Evolutionary conservation across 2,329 filamentous ascomycete species (phyloP), one percentile per base, ranked within the genome.

Genomic region (Tolypocladium capitatum): DNA sequence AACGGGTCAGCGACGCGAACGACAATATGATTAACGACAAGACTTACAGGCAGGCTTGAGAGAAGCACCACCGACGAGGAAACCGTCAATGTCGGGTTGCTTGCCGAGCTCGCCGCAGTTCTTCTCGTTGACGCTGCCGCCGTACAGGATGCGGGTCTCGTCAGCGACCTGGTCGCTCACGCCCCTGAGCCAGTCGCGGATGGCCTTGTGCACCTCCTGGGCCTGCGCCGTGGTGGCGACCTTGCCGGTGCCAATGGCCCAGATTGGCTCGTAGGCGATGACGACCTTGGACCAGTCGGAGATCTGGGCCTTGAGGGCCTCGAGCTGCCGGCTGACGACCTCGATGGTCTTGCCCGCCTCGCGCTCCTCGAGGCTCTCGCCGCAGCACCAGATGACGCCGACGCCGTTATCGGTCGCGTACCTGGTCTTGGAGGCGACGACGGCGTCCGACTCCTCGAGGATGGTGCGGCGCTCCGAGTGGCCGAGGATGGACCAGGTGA

Each of bases 201-300:
- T 94, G 56, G 85, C 88, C 60, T 83, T 86, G 74, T 95, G 89
- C 51, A 92, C 88, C 68, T 94, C 88, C 75, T 95, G 89, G 49
- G 89, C 89, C 77, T 95, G 89, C 71, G 88, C 76, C 51, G 82
- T 89, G 54, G 83, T 85, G 58, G 88, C 88, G 56, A 94, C 88
- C 75, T 92, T 94, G 69, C 92, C 92, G 56, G 92, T 97, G 59
- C 91, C 91, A 58, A 82, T 85, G 66, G 81, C 89, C 91, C 92
- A 98, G 76, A 98, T 94, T 63, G 92, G 92, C 80, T 98, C 92
- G 72, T 98, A 98, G 63, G 92, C 92, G 62, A 98, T 79, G 66
- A 98, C 92, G 55, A 98, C 80, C 75, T 92, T 92, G 63, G 75
- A 79, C 92, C 92, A 98, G 73, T 95, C 86, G 60, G 80, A 73